phyloP scores from a whole-genome alignment of 208 protist genomes.

The Acanthamoeba sp. region DNA sequence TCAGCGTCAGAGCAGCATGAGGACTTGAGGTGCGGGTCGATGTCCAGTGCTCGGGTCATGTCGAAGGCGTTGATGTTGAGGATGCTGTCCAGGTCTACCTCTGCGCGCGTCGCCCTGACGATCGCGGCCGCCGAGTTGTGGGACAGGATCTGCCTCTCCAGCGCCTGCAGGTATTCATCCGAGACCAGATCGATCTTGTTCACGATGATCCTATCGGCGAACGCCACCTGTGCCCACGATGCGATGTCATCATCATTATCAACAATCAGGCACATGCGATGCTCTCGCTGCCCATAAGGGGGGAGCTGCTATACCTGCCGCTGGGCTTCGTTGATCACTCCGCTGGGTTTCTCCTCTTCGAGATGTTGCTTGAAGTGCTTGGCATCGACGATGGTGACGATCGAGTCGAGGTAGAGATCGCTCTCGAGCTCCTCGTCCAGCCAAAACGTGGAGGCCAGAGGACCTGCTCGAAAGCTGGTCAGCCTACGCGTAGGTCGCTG shows the following conservation, averaged over 20 bases:
- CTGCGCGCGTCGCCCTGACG: not conserved
- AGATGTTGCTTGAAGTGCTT: slow-evolving; percentile 80
- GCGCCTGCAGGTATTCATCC: not conserved
- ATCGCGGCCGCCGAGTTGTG: slow-evolving; percentile 73
- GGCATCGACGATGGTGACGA: slow-evolving; percentile 81
- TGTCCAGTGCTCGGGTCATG: slow-evolving; percentile 70
- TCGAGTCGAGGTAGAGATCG: slow-evolving; percentile 82
- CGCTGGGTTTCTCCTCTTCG: slow-evolving; percentile 55
- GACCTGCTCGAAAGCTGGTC: no score
- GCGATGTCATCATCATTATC: slow-evolving; percentile 72
- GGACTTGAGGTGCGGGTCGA: slow-evolving; percentile 31
- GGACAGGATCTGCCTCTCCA: slow-evolving; percentile 47
- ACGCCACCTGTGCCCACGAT: no score
- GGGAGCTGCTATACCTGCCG: not conserved
- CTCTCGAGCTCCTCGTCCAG: slow-evolving; percentile 81
- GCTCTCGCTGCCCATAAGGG: not conserved
- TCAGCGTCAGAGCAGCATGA: not conserved
- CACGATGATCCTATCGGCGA: slow-evolving; percentile 81
- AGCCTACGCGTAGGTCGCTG: no score
- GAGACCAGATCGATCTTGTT: slow-evolving; percentile 83
- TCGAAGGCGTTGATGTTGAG: slow-evolving; percentile 79
- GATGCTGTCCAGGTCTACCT: slow-evolving; percentile 72
- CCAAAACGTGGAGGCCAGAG: slow-evolving; percentile 79
- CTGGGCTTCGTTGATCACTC: slow-evolving; percentile 12
- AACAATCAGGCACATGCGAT: not conserved